Percentiles rank a stretch among this genome's conserved stretches.
Conservation (phyloP, 768 basidiomycete genomes). For the Tylopilus sp. region DNA sequence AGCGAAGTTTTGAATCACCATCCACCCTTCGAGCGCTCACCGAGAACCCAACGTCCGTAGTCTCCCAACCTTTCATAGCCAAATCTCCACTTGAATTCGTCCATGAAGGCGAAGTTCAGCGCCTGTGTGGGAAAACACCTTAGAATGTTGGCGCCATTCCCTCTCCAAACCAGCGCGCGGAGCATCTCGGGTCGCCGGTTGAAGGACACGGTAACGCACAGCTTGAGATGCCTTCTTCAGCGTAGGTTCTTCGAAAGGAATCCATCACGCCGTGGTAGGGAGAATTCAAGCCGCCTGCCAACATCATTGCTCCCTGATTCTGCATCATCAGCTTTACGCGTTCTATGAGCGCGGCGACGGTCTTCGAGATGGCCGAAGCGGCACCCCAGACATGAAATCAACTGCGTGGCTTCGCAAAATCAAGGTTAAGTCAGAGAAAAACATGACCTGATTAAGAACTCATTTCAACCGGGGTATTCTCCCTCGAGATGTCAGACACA, state of each 20-base stretch:
- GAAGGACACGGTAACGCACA: slow-evolving; percentile 25
- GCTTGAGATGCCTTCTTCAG: slow-evolving; percentile 36
- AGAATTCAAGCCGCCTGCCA: slow-evolving; percentile 33
- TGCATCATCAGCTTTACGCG: slow-evolving; percentile 40
- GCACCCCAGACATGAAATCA: slow-evolving; percentile 37
- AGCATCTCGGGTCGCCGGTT: background rate
- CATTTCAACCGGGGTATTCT: slow-evolving; percentile 1
- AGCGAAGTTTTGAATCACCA: background rate
- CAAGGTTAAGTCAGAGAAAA: background rate
- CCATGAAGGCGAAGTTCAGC: slow-evolving; percentile 48
- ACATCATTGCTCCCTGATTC: slow-evolving; percentile 38
- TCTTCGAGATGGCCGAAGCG: slow-evolving; percentile 36
- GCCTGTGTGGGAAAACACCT: slow-evolving; percentile 48
- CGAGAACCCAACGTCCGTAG: slow-evolving; percentile 36
- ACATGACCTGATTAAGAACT: slow-evolving; percentile 17
- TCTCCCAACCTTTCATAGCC: slow-evolving; percentile 36
- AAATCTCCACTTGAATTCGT: slow-evolving; percentile 38
- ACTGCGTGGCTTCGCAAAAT: slow-evolving; percentile 24
- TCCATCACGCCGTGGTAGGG: slow-evolving; percentile 37
- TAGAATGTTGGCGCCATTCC: slow-evolving; percentile 42
- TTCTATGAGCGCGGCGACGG: slow-evolving; percentile 39
- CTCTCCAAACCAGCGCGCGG: slow-evolving; percentile 38
- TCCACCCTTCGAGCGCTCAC: slow-evolving; percentile 11
- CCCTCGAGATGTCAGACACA: slow-evolving; percentile 8
- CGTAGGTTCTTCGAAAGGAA: slow-evolving; percentile 33